These are phyloP conservation scores for Saccharata proteae DNA, from an alignment of 2,329 filamentous ascomycete species.

Conservation along the genomic window DNA sequence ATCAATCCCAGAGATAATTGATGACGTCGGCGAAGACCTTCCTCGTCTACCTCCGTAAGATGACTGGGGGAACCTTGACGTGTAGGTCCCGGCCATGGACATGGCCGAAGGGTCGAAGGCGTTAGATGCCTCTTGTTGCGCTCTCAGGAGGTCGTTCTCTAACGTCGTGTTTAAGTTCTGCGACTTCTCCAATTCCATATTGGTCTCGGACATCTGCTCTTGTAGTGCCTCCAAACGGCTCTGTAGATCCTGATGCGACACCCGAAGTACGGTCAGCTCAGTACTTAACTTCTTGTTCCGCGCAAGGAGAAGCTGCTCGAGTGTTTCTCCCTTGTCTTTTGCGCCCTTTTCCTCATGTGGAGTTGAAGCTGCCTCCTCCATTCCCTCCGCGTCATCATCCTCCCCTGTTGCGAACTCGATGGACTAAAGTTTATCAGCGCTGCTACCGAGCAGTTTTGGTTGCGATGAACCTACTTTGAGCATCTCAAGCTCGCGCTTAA, in stretches of 20 bases:
- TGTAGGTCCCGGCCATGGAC: slow-evolving; percentile 85
- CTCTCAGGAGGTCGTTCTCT: slow-evolving; percentile 77
- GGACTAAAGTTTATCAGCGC: slow-evolving; percentile 38
- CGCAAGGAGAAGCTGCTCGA: slow-evolving; percentile 82
- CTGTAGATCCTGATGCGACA: slow-evolving; percentile 89
- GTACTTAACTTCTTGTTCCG: slow-evolving; percentile 95
- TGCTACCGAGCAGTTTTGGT: neutral
- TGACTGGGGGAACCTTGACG: slow-evolving; percentile 63
- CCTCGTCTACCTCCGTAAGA: slow-evolving; percentile 46
- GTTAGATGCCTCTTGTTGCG: slow-evolving; percentile 77
- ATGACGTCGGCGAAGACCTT: slow-evolving; percentile 81
- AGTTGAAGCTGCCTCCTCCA: slow-evolving; percentile 30
- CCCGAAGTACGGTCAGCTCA: slow-evolving; percentile 81
- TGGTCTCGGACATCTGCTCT: slow-evolving; percentile 70
- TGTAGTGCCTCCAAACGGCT: slow-evolving; percentile 66
- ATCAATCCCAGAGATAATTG: slow-evolving; percentile 95
- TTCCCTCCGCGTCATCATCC: slow-evolving; percentile 52
- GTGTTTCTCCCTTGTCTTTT: slow-evolving; percentile 57
- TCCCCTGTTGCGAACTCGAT: slow-evolving; percentile 93
- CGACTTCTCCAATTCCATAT: slow-evolving; percentile 74
- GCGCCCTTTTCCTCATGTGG: slow-evolving; percentile 40
- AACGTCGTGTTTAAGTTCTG: slow-evolving; percentile 77
- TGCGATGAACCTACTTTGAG: slow-evolving; percentile 50
- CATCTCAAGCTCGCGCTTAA: slow-evolving; percentile 91
- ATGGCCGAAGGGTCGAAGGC: slow-evolving; percentile 73